These are phyloP conservation scores for Infundibulicybe gibba DNA, from an alignment of 768 basidiomycete genomes.

Conservation along the genomic window DNA sequence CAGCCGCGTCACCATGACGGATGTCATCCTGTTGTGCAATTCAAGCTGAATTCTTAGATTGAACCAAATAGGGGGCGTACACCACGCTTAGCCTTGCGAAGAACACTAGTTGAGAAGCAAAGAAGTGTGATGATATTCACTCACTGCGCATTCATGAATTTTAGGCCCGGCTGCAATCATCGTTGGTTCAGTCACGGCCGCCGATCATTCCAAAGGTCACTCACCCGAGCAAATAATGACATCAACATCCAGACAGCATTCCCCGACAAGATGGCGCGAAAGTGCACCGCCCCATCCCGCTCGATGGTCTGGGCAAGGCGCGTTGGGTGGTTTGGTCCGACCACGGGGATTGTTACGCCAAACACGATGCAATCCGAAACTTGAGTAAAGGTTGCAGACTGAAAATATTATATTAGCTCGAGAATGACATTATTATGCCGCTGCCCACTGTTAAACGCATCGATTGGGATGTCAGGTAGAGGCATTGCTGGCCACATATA, in stretches of 20 bases:
- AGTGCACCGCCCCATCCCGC: conserved; percentile 16
- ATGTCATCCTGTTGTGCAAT: conserved; percentile 10
- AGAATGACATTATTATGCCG: neutral
- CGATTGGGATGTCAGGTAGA: conserved; percentile 10
- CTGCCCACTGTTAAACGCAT: conserved; percentile 11
- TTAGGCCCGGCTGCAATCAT: conserved; percentile 5
- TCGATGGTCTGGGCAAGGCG: conserved; percentile 10
- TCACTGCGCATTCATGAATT: conserved; percentile 15
- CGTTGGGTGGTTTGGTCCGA: neutral
- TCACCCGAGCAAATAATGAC: conserved; percentile 11
- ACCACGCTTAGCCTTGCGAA: neutral
- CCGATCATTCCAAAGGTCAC: conserved; percentile 1
- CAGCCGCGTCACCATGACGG: conserved; percentile 18
- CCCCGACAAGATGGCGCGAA: conserved; percentile 16
- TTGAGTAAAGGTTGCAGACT: neutral
- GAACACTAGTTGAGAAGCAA: neutral
- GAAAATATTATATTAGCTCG: neutral
- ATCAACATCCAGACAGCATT: conserved; percentile 17
- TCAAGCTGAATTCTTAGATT: neutral
- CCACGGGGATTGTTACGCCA: neutral
- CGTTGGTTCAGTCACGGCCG: neutral
- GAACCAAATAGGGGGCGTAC: neutral
- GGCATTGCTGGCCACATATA: conserved; percentile 2
- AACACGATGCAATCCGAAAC: neutral
- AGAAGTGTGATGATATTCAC: neutral